Evolutionary conservation across 2,329 filamentous ascomycete genomes (phyloP), one percentile per base, ranked within the genome.

Genomic region (Fusarium albosuccineum): DNA sequence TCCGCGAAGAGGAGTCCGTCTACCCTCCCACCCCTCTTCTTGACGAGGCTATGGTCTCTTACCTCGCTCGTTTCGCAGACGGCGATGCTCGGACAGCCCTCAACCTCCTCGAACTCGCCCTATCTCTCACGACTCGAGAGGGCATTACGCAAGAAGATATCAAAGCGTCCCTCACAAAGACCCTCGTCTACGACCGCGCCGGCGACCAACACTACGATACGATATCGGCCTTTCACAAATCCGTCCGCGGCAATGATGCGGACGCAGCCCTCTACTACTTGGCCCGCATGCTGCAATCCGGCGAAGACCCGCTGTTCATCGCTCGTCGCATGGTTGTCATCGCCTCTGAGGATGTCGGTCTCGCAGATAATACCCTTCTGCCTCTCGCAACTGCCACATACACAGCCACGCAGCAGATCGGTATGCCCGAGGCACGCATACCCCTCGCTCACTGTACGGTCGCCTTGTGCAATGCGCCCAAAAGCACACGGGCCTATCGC

Each of bases 181-280:
- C 95, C 0, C 84, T 98, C 2, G 94, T 98, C 13, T 98, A 98
- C 79, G 96, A 99, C 78, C 89, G 96, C 56, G 92, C 92, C 0
- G 95, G 96, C 53, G 96, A 99, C 79, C 93, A 97, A 77, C 96
- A 98, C 80, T 99, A 98, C 82, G 95, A 99, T 76, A 96, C 92
- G 54, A 98, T 99, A 74, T 97, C 93, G 1, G 96, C 96, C 30
- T 96, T 98, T 73, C 96, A 98, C 85, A 99, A 99, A 75, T 94
- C 94, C 3, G 90, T 98, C 9, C 91, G 96, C 45, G 96, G 96
- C 40, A 91, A 89, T 57, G 91, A 97, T 74, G 79, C 95, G 0
- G 92, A 98, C 77, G 96, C 95, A 0, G 87, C 95, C 0, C 85
- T 99, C 2, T 99, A 98, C 82, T 99, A 98, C 77, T 88, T 99